Evolutionary conservation across 371 early-diverging fungal genomes (phyloP).

Genomic region (Mortierella sp.): DNA sequence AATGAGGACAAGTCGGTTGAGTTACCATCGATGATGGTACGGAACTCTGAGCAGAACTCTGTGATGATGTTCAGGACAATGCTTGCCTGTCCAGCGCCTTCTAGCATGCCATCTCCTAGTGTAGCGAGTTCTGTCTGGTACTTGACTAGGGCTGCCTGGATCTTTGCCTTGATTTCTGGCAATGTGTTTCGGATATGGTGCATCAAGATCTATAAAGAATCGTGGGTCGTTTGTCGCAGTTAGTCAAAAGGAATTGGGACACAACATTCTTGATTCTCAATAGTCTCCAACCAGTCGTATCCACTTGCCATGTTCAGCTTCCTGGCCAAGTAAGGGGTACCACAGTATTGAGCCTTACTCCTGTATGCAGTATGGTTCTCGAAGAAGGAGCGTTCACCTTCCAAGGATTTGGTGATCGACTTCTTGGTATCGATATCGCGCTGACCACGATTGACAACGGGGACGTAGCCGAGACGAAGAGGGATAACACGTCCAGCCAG

Average conservation of each 20-base stretch:
- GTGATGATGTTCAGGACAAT: conserved; percentile 95
- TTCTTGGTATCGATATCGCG: conserved; percentile 95
- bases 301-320: conserved; percentile 91
- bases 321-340: conserved; percentile 96
- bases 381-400: conserved; percentile 92
- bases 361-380: conserved; percentile 93
- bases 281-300: too few relatives aligned
- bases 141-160: conserved; percentile 83
- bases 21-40: conserved; percentile 94
- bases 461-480: conserved; percentile 92
- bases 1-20: conserved; percentile 90
- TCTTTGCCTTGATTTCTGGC: conserved; percentile 98
- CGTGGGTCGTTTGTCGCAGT: background rate
- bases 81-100: conserved; percentile 77
- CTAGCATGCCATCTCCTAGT: conserved; percentile 92
- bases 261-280: too few relatives aligned
- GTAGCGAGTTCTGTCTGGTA: conserved; percentile 86
- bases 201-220: conserved; percentile 84
- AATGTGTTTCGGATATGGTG: conserved; percentile 96
- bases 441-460: conserved; percentile 95
- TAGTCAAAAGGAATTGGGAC: background rate
- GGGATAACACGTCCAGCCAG: conserved; percentile 97
- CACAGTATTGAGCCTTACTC: conserved; percentile 97
- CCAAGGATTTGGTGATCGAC: conserved; percentile 86
- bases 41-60: conserved; percentile 96